Conservation (phyloP, 2,329 filamentous ascomycete species). For the Fusarium secorum region DNA sequence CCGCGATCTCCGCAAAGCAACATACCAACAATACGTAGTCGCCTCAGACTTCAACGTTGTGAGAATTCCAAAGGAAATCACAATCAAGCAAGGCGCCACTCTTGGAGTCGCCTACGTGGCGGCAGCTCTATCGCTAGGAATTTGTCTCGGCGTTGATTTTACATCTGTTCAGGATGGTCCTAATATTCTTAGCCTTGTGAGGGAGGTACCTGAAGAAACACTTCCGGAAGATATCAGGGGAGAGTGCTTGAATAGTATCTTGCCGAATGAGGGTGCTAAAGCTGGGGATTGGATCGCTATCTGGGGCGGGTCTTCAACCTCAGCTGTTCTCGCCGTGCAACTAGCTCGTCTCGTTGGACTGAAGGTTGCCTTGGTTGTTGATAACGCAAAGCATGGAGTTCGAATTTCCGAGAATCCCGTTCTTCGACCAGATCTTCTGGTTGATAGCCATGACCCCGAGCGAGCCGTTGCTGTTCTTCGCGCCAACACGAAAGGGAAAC, state of each 20-base stretch:
- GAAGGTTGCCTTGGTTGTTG: constrained; percentile 70
- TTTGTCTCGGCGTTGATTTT: constrained; percentile 76
- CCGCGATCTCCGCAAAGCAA: constrained; percentile 73
- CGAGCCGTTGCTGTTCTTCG: constrained; percentile 72
- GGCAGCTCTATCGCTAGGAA: constrained; percentile 69
- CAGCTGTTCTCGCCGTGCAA: constrained; percentile 71
- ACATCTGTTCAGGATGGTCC: constrained; percentile 60
- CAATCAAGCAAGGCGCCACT: constrained; percentile 65
- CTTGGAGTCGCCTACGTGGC: constrained; percentile 77
- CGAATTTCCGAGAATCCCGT: constrained; percentile 58
- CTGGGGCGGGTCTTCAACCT: constrained; percentile 79
- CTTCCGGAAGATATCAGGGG: constrained; percentile 68
- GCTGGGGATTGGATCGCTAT: constrained; percentile 75
- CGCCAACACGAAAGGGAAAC: constrained; percentile 61
- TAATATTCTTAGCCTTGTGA: constrained; percentile 63
- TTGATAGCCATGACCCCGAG: constrained; percentile 71
- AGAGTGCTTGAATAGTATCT: constrained; percentile 68
- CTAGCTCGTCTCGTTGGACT: constrained; percentile 72
- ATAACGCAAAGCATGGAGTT: constrained; percentile 71
- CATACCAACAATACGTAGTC: constrained; percentile 74
- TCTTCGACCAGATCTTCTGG: constrained; percentile 66
- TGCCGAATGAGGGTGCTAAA: constrained; percentile 59
- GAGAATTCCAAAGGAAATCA: constrained; percentile 62
- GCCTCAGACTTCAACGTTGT: constrained; percentile 71
- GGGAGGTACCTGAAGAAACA: constrained; percentile 52